Evolutionary conservation across 352 stramenopile species (phyloP).

Genomic region (Globisporangium canariense): DNA sequence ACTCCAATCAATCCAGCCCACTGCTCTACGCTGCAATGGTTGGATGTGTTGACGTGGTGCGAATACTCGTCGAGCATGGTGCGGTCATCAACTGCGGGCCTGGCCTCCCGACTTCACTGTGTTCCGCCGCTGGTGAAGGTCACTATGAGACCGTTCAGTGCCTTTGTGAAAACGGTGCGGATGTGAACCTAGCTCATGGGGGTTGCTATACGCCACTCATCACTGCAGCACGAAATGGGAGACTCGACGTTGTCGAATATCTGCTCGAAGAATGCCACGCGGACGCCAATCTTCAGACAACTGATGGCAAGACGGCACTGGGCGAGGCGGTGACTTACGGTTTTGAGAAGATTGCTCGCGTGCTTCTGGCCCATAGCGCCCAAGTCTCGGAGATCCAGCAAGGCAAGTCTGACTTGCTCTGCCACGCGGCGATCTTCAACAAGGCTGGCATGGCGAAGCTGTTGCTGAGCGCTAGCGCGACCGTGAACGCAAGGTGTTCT

Average conservation of each 20-base stretch:
- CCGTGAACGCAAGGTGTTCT: not conserved
- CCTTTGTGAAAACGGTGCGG: slow-evolving; percentile 1
- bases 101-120: not conserved
- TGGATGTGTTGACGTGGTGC: not conserved
- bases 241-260: not conserved
- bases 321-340: not conserved
- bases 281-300: not conserved
- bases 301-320: not conserved
- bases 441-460: slow-evolving; percentile 1
- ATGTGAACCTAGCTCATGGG: not conserved
- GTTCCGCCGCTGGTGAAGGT: not conserved
- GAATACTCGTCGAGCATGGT: not conserved
- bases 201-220: not conserved
- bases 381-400: not conserved
- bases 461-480: not conserved
- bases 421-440: not conserved
- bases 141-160: slow-evolving; percentile 5
- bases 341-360: not conserved
- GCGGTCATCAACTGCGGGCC: not conserved
- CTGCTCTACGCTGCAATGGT: not conserved
- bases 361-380: slow-evolving; percentile 3
- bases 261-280: not conserved
- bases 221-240: not conserved
- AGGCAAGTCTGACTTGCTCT: not conserved
- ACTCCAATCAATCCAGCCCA: too few species aligned